Evolutionary conservation across 768 basidiomycete species (phyloP), one percentile per base, ranked within the genome.

Genomic region (Boletus coccyginus): DNA sequence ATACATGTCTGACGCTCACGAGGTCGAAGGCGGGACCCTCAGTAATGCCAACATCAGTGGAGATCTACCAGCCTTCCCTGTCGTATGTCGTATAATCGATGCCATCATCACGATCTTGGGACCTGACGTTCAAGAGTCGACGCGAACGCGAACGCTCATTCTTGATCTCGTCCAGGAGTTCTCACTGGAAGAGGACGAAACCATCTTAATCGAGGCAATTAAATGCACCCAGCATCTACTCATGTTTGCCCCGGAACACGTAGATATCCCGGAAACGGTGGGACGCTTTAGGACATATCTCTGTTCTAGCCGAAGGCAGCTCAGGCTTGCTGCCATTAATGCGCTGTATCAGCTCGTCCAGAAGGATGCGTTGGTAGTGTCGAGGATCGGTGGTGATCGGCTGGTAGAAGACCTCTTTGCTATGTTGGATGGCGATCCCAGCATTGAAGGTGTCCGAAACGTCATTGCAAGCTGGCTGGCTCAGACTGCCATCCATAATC

Each of bases 311-410:
- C 81, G 91, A 16, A 77, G 93, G 40, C 90, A 93, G 7, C 80
- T 97, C 52, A 97, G 95, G 73, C 80, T 96, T 7, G 94, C 95
- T 12, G 92, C 95, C 0, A 96, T 98, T 70, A 93, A 98, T 67
- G 94, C 92, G 0, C 75, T 99, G 7, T 99, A 99, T 70, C 95
- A 98, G 65, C 90, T 98, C 29, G 94, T 98, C 1, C 97, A 98
- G 72, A 88, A 91, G 61, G 94, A 98, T 73, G 96, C 94, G 0
- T 72, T 94, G 14, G 78, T 86, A 3, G 92, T 98, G 81, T 96
- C 94, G 8, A 91, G 89, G 65, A 74, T 98, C 0, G 97, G 96
- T 17, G 97, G 97, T 3, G 96, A 98, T 73, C 83, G 82, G 24
- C 80, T 99, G 7, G 97, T 98, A 2, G 92, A 96, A 65, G 92